These are phyloP conservation scores for Rubus idaeus DNA, from an alignment of 306 rosid genomes.

Conservation along the genomic window DNA sequence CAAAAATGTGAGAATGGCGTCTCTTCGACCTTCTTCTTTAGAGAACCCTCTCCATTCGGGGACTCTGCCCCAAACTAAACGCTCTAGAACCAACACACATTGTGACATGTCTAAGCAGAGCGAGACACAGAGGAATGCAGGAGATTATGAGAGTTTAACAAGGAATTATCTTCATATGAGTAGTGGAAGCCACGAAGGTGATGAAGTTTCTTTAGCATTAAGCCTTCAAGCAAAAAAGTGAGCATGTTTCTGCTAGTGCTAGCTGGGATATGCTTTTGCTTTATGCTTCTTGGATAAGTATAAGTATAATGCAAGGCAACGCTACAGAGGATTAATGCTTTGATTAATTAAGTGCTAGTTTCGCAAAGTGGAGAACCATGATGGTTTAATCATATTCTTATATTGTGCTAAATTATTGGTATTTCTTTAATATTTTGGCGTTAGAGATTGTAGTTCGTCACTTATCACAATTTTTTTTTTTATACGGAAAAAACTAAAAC, in stretches of 20 bases:
- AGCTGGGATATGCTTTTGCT: background rate
- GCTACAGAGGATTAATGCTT: background rate
- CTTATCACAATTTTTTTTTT: too few species aligned
- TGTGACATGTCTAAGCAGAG: background rate
- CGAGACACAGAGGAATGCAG: background rate
- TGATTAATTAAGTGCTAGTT: background rate
- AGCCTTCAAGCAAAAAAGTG: conserved; percentile 12
- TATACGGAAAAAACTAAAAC: too few species aligned
- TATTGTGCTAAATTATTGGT: background rate
- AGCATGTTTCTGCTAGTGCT: background rate
- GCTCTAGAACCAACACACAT: conserved; percentile 11
- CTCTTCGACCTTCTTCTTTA: background rate
- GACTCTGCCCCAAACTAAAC: conserved; percentile 13
- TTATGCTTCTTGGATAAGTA: conserved; percentile 4
- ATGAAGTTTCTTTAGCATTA: conserved; percentile 17
- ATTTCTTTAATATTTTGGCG: background rate
- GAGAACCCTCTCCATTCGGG: conserved; percentile 6
- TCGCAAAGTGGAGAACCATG: background rate
- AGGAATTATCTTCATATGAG: background rate
- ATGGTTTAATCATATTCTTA: background rate
- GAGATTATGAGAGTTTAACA: background rate
- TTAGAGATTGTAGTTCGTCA: background rate
- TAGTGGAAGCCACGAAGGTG: conserved; percentile 11
- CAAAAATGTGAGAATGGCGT: background rate
- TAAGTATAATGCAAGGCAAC: background rate